A percentile compares a stretch with the other conserved stretches of the same genome.
Conservation (phyloP, 305 asterid species). For the Solanum hybrid region DNA sequence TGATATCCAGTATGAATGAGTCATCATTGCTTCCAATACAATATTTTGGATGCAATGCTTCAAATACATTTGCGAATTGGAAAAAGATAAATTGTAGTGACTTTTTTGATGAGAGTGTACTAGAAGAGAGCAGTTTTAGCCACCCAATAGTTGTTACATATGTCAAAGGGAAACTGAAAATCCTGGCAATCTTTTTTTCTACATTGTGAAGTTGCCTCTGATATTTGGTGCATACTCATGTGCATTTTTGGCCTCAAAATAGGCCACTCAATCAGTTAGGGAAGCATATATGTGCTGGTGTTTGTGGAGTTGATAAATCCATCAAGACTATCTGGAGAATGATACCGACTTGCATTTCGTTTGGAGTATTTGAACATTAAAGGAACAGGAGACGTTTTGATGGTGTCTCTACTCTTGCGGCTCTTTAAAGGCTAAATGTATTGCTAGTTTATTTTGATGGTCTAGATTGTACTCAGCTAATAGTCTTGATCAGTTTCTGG, state of each 20-base stretch:
- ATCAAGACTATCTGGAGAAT: background rate
- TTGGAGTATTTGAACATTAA: background rate
- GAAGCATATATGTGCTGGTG: background rate
- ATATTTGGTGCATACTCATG: background rate
- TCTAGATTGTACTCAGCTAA: background rate
- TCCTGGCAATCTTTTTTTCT: background rate
- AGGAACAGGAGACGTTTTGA: background rate
- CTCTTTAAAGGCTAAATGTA: background rate
- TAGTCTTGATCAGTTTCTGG: background rate
- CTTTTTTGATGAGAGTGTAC: background rate
- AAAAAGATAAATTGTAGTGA: background rate
- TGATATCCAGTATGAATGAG: background rate
- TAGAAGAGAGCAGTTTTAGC: background rate
- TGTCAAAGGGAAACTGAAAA: background rate
- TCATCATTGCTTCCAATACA: background rate
- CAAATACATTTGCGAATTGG: background rate
- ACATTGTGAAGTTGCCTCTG: background rate
- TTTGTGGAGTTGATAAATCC: background rate
- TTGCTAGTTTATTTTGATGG: background rate
- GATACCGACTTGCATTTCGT: background rate
- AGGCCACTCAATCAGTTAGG: background rate
- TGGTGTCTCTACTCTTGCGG: background rate
- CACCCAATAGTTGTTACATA: background rate
- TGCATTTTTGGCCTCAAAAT: background rate
- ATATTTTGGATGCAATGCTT: background rate